These are phyloP conservation scores for Oleoguttula mirabilis DNA, from an alignment of 495 filamentous ascomycete genomes.

Conservation along the genomic window DNA sequence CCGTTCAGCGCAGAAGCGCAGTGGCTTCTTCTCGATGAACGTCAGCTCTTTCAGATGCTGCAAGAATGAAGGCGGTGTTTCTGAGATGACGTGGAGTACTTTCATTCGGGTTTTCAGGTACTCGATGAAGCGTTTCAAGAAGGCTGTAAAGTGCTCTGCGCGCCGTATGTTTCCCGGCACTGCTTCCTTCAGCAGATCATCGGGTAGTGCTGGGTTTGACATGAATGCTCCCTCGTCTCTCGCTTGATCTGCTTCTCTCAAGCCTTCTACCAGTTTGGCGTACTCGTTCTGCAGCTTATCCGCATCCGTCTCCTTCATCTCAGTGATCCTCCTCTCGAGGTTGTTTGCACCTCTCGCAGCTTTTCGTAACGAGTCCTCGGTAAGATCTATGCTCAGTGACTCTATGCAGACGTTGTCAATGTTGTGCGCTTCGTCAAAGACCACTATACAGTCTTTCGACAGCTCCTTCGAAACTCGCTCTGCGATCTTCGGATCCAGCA, in stretches of 20 bases:
- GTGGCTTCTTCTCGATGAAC: slow-evolving; percentile 92
- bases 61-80: slow-evolving; percentile 89
- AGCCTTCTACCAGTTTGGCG: slow-evolving; percentile 83
- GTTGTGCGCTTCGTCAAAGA: slow-evolving; percentile 98
- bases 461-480: slow-evolving; percentile 93
- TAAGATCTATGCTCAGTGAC: slow-evolving; percentile 89
- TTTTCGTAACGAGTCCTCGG: slow-evolving; percentile 80
- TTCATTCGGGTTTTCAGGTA: slow-evolving; percentile 96
- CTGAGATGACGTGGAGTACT: slow-evolving; percentile 89
- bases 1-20: slow-evolving; percentile 91
- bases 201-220: slow-evolving; percentile 77
- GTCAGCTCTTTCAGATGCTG: slow-evolving; percentile 88
- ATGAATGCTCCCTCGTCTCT: slow-evolving; percentile 93
- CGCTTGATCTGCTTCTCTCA: slow-evolving; percentile 75
- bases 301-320: slow-evolving; percentile 87
- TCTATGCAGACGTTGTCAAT: slow-evolving; percentile 99
- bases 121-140: slow-evolving; percentile 91
- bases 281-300: slow-evolving; percentile 93
- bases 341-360: slow-evolving; percentile 82
- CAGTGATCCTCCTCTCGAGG: slow-evolving; percentile 74
- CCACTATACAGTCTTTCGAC: slow-evolving; percentile 95
- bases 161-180: slow-evolving; percentile 92
- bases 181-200: slow-evolving; percentile 79
- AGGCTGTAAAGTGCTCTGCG: slow-evolving; percentile 92
- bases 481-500: slow-evolving; percentile 95